Evolutionary conservation across 2,329 filamentous ascomycete species (phyloP), one percentile per base, ranked within the genome.

Genomic region (Colletotrichum sp.): DNA sequence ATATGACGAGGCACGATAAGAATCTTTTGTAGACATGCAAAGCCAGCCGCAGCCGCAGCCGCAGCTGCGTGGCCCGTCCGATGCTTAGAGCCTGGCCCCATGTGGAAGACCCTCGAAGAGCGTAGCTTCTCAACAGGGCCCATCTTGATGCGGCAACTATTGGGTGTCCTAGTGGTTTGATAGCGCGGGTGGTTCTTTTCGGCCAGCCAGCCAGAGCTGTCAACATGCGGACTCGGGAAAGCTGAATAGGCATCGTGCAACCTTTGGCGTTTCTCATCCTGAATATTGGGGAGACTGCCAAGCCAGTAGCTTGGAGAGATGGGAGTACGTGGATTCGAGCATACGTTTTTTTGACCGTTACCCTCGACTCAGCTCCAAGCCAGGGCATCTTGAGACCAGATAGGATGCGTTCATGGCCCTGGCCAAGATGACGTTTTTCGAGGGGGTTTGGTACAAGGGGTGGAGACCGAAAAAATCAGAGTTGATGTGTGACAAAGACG

Each of bases 241-340:
- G 69, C 62, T 75, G 55, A 62, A 60, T 5, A 26, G 67, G 36
- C 62, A 72, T 67, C 61, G 68, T 72, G 69, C 68, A 72, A 67
- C 61, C 60, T 8, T 43, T 55, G 66, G 43, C 52, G 61, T n/a
- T 21, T 8, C 12, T 18, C 48, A n/a, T 66, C 56, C 28, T 30
- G 28, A 30, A 8, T 36, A 74, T 43, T 64, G 36, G 18, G 60
- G 48, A 71, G 21, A 66, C 60, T 30, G 61, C 38, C 36, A 65
- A 52, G 43, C 68, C 70, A 74, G 67, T 71, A 70, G 61, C 58
- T 36, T 34, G 52, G 66, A 26, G 48, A 66, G 26, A 66, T 71
- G 48, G 65, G 21, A n/a, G 34, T 26, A 36, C 34, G 48, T 32
- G 28, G 36, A 32, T 38, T n/a, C 28, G 26, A 30, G 24, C 38